Conservation (phyloP, 768 basidiomycete genomes). For the Chlorophyllum brunneum region DNA sequence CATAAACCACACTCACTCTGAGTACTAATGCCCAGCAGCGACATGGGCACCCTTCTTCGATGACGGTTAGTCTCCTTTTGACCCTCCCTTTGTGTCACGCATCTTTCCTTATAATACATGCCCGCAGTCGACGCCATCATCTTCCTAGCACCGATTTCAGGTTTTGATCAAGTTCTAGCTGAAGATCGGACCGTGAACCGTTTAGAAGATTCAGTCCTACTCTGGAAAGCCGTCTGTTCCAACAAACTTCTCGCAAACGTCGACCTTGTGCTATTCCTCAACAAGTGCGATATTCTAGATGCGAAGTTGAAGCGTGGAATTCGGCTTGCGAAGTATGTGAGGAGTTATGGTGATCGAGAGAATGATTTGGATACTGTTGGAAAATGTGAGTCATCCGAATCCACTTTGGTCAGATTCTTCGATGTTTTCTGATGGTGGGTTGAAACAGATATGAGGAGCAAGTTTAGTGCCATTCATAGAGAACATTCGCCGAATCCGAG, state of each 20-base stretch:
- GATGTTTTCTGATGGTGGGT: background rate
- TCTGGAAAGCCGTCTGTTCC: constrained; percentile 84
- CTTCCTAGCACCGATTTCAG: constrained; percentile 73
- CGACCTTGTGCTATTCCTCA: constrained; percentile 80
- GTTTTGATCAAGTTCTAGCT: constrained; percentile 66
- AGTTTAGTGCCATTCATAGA: constrained; percentile 73
- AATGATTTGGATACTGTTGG: constrained; percentile 69
- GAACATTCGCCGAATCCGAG: constrained; percentile 72
- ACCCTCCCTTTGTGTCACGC: background rate
- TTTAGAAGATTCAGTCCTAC: constrained; percentile 79
- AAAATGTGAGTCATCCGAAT: constrained; percentile 52
- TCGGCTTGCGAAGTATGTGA: constrained; percentile 60
- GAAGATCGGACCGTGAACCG: constrained; percentile 63
- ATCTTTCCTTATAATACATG: background rate
- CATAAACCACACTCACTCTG: background rate
- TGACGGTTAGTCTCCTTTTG: constrained; percentile 33
- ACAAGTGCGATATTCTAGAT: constrained; percentile 84
- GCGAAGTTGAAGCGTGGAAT: constrained; percentile 63
- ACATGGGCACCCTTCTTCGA: constrained; percentile 74
- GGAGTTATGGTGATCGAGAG: constrained; percentile 66
- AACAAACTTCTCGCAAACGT: constrained; percentile 79
- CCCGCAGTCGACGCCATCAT: constrained; percentile 64
- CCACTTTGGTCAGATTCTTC: background rate
- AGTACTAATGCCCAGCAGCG: constrained; percentile 28
- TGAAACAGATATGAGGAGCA: constrained; percentile 64